Base-by-base conservation (phyloP, 139 green algal species). In the Coccomyxa sp. region DNA sequence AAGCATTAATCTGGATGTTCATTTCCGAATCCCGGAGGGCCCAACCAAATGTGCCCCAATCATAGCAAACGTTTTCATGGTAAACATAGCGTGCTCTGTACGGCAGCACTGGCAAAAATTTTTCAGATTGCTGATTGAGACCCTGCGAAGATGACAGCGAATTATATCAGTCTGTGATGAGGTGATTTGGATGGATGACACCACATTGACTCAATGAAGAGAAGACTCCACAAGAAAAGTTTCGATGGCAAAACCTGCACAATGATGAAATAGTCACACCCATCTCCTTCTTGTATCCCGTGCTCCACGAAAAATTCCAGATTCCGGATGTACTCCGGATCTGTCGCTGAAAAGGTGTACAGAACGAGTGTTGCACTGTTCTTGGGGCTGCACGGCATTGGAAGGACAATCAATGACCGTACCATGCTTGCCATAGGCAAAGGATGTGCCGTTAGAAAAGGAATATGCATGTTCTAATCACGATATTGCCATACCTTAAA, bases 31-130 rank as follows among this genome's bases (percentile, higher is more conserved):
- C 10, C 0, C 77, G 57, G 31, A 89, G 58, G 28, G 86, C 83
- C 90, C 90, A 93, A 25, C 90, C 88, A 84, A 92, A 87, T 31
- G 88, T 91, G 58, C 90, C 88, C 87, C 85, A 93, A 83, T 91
- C 88, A 79, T 81, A 93, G 83, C 88, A 91, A 63, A 86, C 25
- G 80, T 93, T 93, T 18, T 83, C 10, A 57, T 91, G 90, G 12
- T 60, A 77, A 28, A 91, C 51, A 23, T 88, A 88, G 7, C 66
- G 82, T 10, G 91, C 88, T 57, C 92, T 93, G 58, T 76, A 13
- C 14, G 90, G 90, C 77, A 92, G 80, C 66, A 79, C 58, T 15
- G 87, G 87, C 58, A 90, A 71, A 71, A 1, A 15, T 25, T 14
- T 21, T 1, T 25, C 18, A 28, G 63, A 25, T 9, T 25, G 63